Percentiles rank a stretch among this genome's conserved stretches.
phyloP scores from a whole-genome alignment of 768 basidiomycete species.

The Rhodosporidiobolus odoratus region DNA sequence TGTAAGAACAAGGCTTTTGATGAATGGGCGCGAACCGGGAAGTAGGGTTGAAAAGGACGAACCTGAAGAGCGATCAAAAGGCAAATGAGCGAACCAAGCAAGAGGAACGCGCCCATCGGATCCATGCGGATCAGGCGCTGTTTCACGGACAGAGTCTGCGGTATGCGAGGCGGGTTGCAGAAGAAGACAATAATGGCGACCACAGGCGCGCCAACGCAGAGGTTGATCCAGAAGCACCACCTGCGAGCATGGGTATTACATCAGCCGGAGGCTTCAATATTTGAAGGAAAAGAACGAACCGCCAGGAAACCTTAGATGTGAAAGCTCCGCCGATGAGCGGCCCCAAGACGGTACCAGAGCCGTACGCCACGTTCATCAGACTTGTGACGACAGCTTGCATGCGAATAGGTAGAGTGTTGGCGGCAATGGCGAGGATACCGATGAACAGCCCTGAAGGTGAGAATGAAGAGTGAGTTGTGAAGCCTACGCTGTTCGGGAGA shows the following conservation, averaged over 20 bases:
- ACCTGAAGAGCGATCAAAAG: conserved; percentile 32
- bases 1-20: background rate
- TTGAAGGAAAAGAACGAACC: background rate
- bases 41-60: background rate
- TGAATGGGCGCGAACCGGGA: background rate
- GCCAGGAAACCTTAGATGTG: background rate
- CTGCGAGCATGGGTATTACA: background rate
- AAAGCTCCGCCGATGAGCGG: conserved; percentile 11
- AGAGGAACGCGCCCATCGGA: conserved; percentile 17
- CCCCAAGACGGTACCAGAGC: conserved; percentile 10
- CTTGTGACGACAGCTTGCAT: conserved; percentile 23
- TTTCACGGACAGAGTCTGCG: conserved; percentile 12
- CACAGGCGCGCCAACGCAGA: background rate
- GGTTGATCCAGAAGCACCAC: conserved; percentile 29
- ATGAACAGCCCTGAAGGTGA: background rate
- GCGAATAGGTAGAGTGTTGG: conserved; percentile 15
- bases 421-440: conserved; percentile 25
- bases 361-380: conserved; percentile 14
- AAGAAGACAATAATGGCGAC: conserved; percentile 16
- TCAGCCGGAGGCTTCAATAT: background rate
- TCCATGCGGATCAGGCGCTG: conserved; percentile 23
- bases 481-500: background rate
- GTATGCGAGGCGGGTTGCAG: conserved; percentile 19
- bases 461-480: background rate
- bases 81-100: conserved; percentile 26